These are phyloP conservation scores for Malassezia psittaci DNA, from an alignment of 1,284 basidiomycete species.

Conservation along the genomic window DNA sequence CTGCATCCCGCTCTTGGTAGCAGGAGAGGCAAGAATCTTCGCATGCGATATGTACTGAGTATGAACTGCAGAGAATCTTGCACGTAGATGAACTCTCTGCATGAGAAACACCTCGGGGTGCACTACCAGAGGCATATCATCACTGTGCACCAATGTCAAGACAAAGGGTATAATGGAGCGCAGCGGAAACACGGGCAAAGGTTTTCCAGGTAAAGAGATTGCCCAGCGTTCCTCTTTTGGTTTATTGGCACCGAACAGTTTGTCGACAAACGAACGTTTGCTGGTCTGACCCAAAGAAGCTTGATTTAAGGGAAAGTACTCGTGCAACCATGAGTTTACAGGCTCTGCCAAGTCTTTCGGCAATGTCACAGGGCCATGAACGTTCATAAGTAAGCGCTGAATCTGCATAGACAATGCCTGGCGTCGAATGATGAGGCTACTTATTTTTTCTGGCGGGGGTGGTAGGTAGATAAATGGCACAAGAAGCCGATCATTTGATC, in stretches of 20 bases:
- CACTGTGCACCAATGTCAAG: conserved; percentile 15
- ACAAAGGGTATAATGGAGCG: conserved; percentile 28
- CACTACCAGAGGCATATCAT: conserved; percentile 9
- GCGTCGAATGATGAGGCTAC: conserved; percentile 18
- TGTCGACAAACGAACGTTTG: conserved; percentile 13
- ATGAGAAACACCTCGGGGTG: conserved; percentile 14
- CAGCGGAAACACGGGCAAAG: conserved; percentile 21
- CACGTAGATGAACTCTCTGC: conserved; percentile 12
- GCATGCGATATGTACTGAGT: conserved; percentile 10
- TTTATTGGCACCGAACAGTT: conserved; percentile 11
- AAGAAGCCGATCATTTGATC: conserved; percentile 31
- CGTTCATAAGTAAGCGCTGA: conserved; percentile 11
- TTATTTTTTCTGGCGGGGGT: conserved; percentile 20
- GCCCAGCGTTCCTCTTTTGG: conserved; percentile 20
- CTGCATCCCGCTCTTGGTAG: conserved; percentile 14
- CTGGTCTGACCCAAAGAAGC: not conserved
- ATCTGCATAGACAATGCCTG: conserved; percentile 20
- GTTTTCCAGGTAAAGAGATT: conserved; percentile 21
- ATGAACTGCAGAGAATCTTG: conserved; percentile 2
- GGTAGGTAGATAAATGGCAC: conserved; percentile 39
- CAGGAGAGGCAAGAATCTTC: not conserved
- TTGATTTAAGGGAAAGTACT: conserved; percentile 4
- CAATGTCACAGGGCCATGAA: not conserved
- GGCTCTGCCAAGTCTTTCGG: conserved; percentile 13
- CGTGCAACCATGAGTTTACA: conserved; percentile 5